A percentile compares a stretch with the other conserved stretches of the same genome.
phyloP scores from a whole-genome alignment of 1,284 basidiomycete genomes.

The Microbotryum violaceum region DNA sequence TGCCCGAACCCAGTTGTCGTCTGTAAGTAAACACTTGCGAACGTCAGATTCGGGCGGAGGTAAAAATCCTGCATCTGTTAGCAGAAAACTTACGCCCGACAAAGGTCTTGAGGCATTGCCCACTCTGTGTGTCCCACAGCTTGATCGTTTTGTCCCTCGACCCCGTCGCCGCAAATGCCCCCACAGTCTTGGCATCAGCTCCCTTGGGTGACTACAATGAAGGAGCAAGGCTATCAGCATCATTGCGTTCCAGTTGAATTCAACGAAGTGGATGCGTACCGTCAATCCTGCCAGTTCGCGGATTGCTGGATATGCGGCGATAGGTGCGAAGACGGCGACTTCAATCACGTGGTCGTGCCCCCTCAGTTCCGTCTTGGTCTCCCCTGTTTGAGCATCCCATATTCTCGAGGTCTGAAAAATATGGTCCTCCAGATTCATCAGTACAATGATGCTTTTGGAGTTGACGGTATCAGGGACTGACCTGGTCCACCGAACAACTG shows the following conservation, averaged over 20 bases:
- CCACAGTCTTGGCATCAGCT: slow-evolving; percentile 16
- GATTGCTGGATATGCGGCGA: slow-evolving; percentile 63
- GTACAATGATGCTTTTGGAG: too few species aligned
- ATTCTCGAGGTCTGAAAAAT: slow-evolving; percentile 62
- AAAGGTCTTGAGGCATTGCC: slow-evolving; percentile 62
- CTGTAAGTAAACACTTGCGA: slow-evolving; percentile 40
- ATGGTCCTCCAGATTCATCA: neutral
- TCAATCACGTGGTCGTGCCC: slow-evolving; percentile 86
- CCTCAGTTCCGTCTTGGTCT: slow-evolving; percentile 71
- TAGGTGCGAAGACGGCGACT: slow-evolving; percentile 71
- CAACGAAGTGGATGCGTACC: slow-evolving; percentile 39
- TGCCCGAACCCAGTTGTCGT: slow-evolving; percentile 78
- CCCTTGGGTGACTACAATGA: slow-evolving; percentile 14
- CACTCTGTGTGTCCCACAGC: slow-evolving; percentile 72
- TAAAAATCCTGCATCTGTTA: too few species aligned
- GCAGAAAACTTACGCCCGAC: slow-evolving; percentile 41
- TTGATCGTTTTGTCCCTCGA: slow-evolving; percentile 81
- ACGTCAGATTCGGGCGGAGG: too few species aligned
- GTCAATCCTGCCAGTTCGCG: slow-evolving; percentile 66
- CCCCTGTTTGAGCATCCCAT: slow-evolving; percentile 67
- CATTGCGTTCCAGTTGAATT: neutral
- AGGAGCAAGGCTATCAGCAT: neutral
- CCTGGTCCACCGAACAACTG: slow-evolving; percentile 79
- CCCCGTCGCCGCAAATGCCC: slow-evolving; percentile 65
- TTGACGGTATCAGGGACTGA: slow-evolving; percentile 40